Evolutionary conservation across 352 stramenopile genomes (phyloP), one percentile per base, ranked within the genome.

Genomic region (Poterioochromonas sp.): DNA sequence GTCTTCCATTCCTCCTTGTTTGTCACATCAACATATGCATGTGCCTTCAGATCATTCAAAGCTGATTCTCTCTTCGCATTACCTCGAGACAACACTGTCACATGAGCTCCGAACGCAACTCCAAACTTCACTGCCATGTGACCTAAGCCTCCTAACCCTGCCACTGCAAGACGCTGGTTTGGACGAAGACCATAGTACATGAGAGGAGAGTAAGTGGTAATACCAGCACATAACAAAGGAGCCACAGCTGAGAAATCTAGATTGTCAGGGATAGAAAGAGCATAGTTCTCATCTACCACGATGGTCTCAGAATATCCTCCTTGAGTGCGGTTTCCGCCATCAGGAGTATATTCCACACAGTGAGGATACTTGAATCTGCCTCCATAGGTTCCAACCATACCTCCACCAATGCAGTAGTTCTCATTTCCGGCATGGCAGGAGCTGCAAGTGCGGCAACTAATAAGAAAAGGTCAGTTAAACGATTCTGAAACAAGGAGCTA

Each of bases 71-170:
- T 82, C 80, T 94, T 94, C 40, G 79, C 82, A 5, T 85, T 82
- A 35, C 83, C 84, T 1, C 86, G 81, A 78, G 89, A 89, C 37
- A 95, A 85, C 0, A 90, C 86, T n/a, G 89, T 87, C 1, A 92
- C 86, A 32, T 88, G 84, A 69, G 84, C 85, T 70, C 88, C 87
- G 54, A 94, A 82, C 8, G 87, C 89, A 29, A 87, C 84, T 29
- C 82, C 85, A 68, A 93, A 89, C 81, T 94, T 91, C 60, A 94
- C 83, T 20, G 77, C 89, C 73, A 94, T 81, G 82, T 94, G 90
- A 34, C 89, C 89, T 2, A 94, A 82, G 11, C 90, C 90, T 29
- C 90, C 90, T 76, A 93, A 88, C n/a, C 90, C 90, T 2, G 90
- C 82, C 20, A 95, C 82, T 11, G 83, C 89, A 0, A 94, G 83